Conservation (phyloP, 2,329 filamentous ascomycete species). For the Penicillium sumatraense region DNA sequence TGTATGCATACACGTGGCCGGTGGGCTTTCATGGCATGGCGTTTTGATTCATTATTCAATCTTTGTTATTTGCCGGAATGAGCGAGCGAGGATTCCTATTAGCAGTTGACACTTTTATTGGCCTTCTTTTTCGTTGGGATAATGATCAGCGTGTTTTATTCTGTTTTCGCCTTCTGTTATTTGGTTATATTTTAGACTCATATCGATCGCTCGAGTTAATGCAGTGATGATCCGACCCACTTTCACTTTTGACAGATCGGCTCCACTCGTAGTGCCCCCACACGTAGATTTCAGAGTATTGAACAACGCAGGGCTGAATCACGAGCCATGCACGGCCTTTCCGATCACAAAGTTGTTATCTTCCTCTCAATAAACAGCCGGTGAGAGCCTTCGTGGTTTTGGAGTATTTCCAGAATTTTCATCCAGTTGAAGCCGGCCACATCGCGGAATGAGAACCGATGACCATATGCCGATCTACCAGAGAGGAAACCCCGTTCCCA, state of each 20-base stretch:
- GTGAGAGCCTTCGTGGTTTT: neutral
- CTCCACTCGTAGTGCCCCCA: conserved; percentile 11
- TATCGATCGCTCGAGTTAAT: conserved; percentile 21
- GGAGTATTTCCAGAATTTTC: neutral
- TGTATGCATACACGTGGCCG: conserved; percentile 14
- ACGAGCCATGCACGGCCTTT: neutral
- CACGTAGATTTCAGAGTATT: neutral
- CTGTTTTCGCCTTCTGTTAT: neutral
- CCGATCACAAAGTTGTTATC: neutral
- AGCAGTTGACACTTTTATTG: conserved; percentile 5
- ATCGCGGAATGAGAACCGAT: neutral
- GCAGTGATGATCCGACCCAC: conserved; percentile 23
- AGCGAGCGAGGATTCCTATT: conserved; percentile 12
- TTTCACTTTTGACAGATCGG: conserved; percentile 18
- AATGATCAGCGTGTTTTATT: conserved; percentile 10
- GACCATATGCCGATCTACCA: neutral
- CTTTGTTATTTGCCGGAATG: neutral
- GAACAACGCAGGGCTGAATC: neutral
- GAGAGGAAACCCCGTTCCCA: neutral
- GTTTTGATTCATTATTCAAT: conserved; percentile 15
- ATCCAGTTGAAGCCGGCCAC: conserved; percentile 1
- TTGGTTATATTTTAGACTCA: conserved; percentile 21
- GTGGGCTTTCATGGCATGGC: conserved; percentile 27
- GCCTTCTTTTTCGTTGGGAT: conserved; percentile 3
- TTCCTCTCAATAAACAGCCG: too few species aligned